Evolutionary conservation across 2,329 filamentous ascomycete species (phyloP), one percentile per base, ranked within the genome.

Genomic region (Cladorrhinum sp.): DNA sequence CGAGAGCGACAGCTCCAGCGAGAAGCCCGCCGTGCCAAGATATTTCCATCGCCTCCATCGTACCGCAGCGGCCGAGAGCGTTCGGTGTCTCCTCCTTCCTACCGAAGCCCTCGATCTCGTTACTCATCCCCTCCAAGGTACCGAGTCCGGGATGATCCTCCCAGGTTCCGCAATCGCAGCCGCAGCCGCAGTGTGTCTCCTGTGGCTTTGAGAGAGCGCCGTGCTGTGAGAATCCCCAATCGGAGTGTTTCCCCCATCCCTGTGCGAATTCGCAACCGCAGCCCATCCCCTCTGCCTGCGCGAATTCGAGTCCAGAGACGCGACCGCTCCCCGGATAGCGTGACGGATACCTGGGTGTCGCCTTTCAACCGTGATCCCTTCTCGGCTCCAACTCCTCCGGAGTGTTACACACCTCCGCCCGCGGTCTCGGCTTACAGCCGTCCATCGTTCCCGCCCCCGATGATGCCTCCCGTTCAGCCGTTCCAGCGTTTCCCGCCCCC

Each of bases 321-420:
- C 20, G 39, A 57, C 24, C 23, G 39, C 24, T 57, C 54, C 4
- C 14, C n/a, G 23, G 54, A 57, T 23, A 57, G 54, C 24, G 42
- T 57, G 55, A 50, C 61, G 28, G 24, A 61, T 54, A 6, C 39
- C 56, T 24, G 58, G 61, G 36, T 46, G 39, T 52, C 60, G 54
- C 28, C 49, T 24, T 56, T 58, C 55, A 57, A 58, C 36, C 54
- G 53, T 33, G 54, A 48, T n/a, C 46, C 58, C 20, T 60, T 52
- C 39, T 36, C 60, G 5, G 54, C 39, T 16, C 63, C 61, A 2
- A 60, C 59, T 16, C 63, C 63, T 1, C 63, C 58, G 1, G 54
- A 58, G 16, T 58, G 58, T 14, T 63, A 33, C 59, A 65, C 58
- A 14, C 63, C 60, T 1, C 60, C 63, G 1, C 62, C 60, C 3